phyloP scores from a whole-genome alignment of 1,139 yeast genomes.

The Kodamaea suecica region DNA sequence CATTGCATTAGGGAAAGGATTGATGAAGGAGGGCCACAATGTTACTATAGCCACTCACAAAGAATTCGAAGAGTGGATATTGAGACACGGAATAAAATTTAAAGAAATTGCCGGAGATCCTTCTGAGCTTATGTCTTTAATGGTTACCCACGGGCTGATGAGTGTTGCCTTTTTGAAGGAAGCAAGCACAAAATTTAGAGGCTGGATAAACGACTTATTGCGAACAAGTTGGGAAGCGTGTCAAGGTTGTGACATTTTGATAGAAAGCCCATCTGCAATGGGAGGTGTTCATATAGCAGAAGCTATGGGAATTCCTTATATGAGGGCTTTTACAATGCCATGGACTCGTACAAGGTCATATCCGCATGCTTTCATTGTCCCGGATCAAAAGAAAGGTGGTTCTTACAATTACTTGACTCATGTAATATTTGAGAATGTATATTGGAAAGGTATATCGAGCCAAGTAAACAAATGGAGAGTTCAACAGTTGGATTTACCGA shows the following conservation, averaged over 20 bases:
- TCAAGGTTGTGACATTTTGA: constrained; percentile 75
- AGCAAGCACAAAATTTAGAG: constrained; percentile 71
- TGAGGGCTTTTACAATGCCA: constrained; percentile 96
- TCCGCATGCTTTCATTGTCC: constrained; percentile 94
- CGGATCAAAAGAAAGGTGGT: constrained; percentile 90
- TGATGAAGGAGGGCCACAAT: constrained; percentile 73
- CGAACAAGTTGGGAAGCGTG: constrained; percentile 80
- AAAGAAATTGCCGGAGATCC: constrained; percentile 88
- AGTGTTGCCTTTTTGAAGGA: constrained; percentile 80
- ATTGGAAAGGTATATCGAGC: constrained; percentile 91
- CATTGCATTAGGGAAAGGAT: constrained; percentile 80
- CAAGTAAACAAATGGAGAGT: constrained; percentile 89
- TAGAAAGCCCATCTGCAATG: constrained; percentile 95
- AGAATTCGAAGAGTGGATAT: constrained; percentile 78
- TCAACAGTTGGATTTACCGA: constrained; percentile 57
- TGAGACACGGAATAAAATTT: constrained; percentile 62
- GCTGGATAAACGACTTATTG: constrained; percentile 76
- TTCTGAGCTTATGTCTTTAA: constrained; percentile 82
- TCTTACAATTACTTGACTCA: constrained; percentile 89
- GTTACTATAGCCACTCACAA: constrained; percentile 83
- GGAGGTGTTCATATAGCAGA: constrained; percentile 95
- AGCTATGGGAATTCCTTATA: constrained; percentile 82
- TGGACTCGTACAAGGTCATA: constrained; percentile 96
- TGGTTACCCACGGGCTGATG: constrained; percentile 89
- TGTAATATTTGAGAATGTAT: constrained; percentile 85